Evolutionary conservation across 306 rosid species (phyloP), one percentile per base, ranked within the genome.

Genomic region (Prunus davidiana): DNA sequence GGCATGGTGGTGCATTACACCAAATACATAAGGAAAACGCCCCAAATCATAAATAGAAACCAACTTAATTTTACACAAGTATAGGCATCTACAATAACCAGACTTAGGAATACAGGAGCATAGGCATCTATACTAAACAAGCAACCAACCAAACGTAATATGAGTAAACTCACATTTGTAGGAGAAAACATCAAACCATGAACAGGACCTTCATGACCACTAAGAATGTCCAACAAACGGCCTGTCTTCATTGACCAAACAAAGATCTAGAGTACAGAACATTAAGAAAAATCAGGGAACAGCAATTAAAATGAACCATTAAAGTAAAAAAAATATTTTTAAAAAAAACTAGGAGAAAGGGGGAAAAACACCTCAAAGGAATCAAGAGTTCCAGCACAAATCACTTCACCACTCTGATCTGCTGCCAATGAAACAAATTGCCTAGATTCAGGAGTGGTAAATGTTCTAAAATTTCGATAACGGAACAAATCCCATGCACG

Each of bases 191-290:
- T 78, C 83, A 95, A 81, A 50, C 93, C 97, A 79, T 92, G 97
- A 76, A 95, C 99, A 75, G 97, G 97, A 66, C 97, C 97, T 87
- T 89, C 99, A 76, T 95, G 99, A 78, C 97, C 93, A 65, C 99
- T 92, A 52, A 95, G 97, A 66, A 87, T 79, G 66, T 92, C 97
- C 91, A 89, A 83, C 82, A 92, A 81, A 15, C 89, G 89, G n/a
- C 96, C 90, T 2, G 96, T 95, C 85, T 87, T 92, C 96, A 90
- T 90, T 2, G 97, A 87, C 99, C 99, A 95, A 28, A 95, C 97
- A 87, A 87, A 95, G 76, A 95, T 88, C 99, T 95, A 80, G 81
- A 58, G 57, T 30, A 76, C 46, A 67, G 34, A 79, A 58, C 75
- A 64, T 65, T 57, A 19, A 45, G 52, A 76, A 64, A 52, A 76